Percentiles rank a stretch among this genome's conserved stretches.
phyloP scores from a whole-genome alignment of 768 basidiomycete species.

The Suillus hirtellus region DNA sequence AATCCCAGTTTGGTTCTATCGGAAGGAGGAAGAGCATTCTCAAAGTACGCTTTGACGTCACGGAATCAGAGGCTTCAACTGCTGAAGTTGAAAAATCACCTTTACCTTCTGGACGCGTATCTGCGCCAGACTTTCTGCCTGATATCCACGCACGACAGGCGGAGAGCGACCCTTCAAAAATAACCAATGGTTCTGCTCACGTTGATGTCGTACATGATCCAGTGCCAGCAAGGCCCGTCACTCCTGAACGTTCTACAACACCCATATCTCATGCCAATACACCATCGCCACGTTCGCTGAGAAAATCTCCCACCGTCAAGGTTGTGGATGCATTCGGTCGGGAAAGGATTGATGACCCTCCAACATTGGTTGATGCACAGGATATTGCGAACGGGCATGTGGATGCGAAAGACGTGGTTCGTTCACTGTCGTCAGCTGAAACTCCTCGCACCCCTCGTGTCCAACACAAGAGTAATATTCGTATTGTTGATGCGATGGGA shows the following conservation, averaged over 20 bases:
- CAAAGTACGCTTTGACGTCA: constrained; percentile 73
- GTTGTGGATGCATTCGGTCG: constrained; percentile 74
- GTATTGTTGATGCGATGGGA: constrained; percentile 73
- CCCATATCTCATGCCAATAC: constrained; percentile 27
- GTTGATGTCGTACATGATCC: constrained; percentile 12
- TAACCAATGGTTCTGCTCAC: constrained; percentile 8
- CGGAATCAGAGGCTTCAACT: constrained; percentile 34
- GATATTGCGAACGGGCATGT: constrained; percentile 15
- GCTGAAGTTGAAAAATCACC: constrained; percentile 29
- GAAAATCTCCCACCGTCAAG: constrained; percentile 55
- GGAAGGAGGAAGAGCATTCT: constrained; percentile 54
- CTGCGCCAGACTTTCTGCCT: not conserved
- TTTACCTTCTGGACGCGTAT: constrained; percentile 27
- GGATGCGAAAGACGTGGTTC: constrained; percentile 22
- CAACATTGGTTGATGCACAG: not conserved
- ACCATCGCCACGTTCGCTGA: constrained; percentile 35
- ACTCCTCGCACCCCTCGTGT: constrained; percentile 22
- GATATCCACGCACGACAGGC: not conserved
- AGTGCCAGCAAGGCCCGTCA: constrained; percentile 17
- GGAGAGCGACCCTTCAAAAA: constrained; percentile 2
- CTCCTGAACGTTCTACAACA: constrained; percentile 25
- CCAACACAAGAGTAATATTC: constrained; percentile 44
- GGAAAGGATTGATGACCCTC: constrained; percentile 34
- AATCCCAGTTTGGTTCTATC: constrained; percentile 35
- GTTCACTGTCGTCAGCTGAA: constrained; percentile 12